These are phyloP conservation scores for Beauveria bassiana DNA, from an alignment of 2,329 filamentous ascomycete genomes.

Conservation along the genomic window DNA sequence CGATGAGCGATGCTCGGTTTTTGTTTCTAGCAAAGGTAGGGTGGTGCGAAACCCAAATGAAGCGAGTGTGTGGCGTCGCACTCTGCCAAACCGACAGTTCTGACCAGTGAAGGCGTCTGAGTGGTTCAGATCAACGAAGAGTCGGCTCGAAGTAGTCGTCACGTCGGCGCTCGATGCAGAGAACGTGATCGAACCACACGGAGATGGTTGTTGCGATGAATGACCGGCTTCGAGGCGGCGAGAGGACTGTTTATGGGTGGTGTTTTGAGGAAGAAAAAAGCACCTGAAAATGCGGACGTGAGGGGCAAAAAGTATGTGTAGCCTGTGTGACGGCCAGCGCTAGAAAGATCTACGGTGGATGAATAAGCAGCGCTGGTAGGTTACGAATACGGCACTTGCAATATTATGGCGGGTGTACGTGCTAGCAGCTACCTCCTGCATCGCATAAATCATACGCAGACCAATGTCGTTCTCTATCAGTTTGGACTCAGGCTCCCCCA, in stretches of 20 bases:
- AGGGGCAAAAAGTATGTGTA: constrained; percentile 13
- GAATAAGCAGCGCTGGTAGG: not conserved
- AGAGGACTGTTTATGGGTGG: constrained; percentile 22
- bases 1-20: constrained; percentile 1
- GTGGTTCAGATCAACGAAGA: constrained; percentile 29
- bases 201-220: constrained; percentile 18
- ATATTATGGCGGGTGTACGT: not conserved
- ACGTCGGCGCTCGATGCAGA: constrained; percentile 16
- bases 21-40: constrained; percentile 1
- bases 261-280: constrained; percentile 19
- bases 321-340: not conserved
- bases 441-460: not conserved
- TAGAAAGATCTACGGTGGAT: not conserved
- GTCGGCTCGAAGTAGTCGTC: constrained; percentile 28
- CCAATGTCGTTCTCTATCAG: not conserved
- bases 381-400: not conserved
- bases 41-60: constrained; percentile 5
- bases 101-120: constrained; percentile 58
- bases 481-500: not conserved
- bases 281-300: constrained; percentile 14
- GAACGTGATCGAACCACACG: not conserved
- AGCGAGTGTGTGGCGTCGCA: constrained; percentile 13
- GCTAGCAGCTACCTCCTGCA: not conserved
- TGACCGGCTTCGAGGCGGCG: constrained; percentile 28
- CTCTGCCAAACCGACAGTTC: constrained; percentile 31